Base-by-base conservation (phyloP, 139 green algal species). In the Coelastrella sp. region DNA sequence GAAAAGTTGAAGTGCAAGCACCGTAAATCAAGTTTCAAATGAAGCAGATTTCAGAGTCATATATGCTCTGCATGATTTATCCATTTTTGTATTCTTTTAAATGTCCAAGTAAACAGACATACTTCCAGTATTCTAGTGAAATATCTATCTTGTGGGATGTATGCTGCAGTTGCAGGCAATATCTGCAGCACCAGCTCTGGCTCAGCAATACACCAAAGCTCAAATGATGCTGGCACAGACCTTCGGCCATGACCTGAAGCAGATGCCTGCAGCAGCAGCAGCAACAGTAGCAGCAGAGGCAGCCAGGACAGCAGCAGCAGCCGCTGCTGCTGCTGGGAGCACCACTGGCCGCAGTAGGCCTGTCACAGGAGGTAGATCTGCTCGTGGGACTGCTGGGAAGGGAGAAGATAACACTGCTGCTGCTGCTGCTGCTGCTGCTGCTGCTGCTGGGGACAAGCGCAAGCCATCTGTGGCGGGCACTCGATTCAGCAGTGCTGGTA, bases 131-230 rank as follows among this genome's bases (percentile, higher is more conserved):
- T n/a, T n/a, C n/a, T n/a, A n/a, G n/a, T n/a, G n/a, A n/a, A n/a
- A n/a, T n/a, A n/a, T n/a, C n/a, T n/a, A n/a, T 57, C 19, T 7
- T 78, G 70, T 63, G 35, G 35, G 35, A 49, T 49, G 35, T 49
- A 49, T 49, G 27, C 24, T 63, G 27, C 15, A 81, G 84, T 6
- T 81, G 20, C 35, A 20, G 3, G 66, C 19, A 4, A 27, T 88
- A 49, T 88, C 84, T 65, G 84, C 84, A 17, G 59, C 84, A 0
- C 84, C 84, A 7, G 65, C 84, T 10, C n/a, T 88, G 7, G 84
- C 84, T 19, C 68, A 79, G 35, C 84, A 88, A 25, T 88, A 88
- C 66, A 80, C 35, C 49, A 88, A 56, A 63, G 84, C 84, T 88
- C 35, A 58, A 80, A 49, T 88, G 65, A 65, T 88, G 35, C 84